Percentiles rank a stretch among this genome's conserved stretches.
Conservation (phyloP, 1,139 yeast species). For the Geotrichum reessii region DNA sequence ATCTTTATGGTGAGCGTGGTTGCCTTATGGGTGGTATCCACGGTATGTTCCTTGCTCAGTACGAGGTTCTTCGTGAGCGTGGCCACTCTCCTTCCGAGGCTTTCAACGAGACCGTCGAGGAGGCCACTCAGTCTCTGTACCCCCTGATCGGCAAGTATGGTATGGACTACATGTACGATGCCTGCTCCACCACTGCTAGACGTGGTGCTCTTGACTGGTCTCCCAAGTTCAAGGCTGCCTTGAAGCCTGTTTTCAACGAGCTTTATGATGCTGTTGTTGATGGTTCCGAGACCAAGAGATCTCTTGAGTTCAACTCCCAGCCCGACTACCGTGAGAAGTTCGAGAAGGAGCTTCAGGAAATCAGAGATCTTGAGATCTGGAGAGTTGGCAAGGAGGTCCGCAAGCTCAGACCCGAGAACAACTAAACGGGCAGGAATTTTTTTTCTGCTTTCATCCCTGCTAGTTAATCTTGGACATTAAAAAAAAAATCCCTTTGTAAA, state of each 20-base stretch:
- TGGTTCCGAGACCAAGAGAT: slow-evolving; percentile 96
- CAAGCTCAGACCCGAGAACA: slow-evolving; percentile 98
- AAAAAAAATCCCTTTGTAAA: slow-evolving; percentile 15
- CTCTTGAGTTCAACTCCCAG: slow-evolving; percentile 96
- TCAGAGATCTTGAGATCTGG: slow-evolving; percentile 99
- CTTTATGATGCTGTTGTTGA: slow-evolving; percentile 91
- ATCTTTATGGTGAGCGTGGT: slow-evolving; percentile 98
- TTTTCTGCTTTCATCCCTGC: neutral
- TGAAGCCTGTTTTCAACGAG: slow-evolving; percentile 96
- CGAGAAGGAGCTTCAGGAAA: slow-evolving; percentile 85
- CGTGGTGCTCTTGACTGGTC: slow-evolving; percentile 99
- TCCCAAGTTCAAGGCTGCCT: slow-evolving; percentile 97
- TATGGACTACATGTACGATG: slow-evolving; percentile 99
- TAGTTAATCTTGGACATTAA: neutral
- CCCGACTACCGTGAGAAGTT: slow-evolving; percentile 95
- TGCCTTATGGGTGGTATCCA: slow-evolving; percentile 99
- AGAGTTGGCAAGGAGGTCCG: slow-evolving; percentile 98
- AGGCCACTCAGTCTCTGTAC: slow-evolving; percentile 98
- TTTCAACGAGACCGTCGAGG: slow-evolving; percentile 99
- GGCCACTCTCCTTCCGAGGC: slow-evolving; percentile 99
- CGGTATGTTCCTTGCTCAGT: slow-evolving; percentile 99
- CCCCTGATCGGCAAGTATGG: slow-evolving; percentile 99
- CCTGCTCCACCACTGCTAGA: slow-evolving; percentile 99
- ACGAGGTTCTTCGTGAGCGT: slow-evolving; percentile 98
- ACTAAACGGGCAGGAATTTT: slow-evolving; percentile 53